Conservation (phyloP, 2,329 filamentous ascomycete genomes). For the Ophiostoma montium region DNA sequence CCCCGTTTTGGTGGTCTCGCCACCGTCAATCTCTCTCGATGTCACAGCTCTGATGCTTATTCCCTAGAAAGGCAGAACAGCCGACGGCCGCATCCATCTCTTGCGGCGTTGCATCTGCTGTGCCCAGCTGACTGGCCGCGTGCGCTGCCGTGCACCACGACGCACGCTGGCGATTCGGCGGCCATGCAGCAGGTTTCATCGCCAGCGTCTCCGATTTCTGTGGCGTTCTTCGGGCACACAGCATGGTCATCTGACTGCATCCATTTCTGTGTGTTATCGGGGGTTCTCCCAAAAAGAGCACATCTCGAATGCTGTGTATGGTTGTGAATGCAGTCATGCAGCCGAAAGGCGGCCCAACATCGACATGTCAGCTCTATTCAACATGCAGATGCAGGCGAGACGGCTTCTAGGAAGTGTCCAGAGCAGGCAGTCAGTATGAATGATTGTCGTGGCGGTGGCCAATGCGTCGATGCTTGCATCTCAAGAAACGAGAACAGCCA, state of each 20-base stretch:
- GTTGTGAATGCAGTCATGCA: not conserved
- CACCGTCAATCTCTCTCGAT: too few relatives aligned
- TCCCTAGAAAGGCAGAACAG: not conserved
- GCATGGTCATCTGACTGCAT: not conserved
- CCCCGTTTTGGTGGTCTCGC: too few relatives aligned
- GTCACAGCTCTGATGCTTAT: too few relatives aligned
- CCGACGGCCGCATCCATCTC: not conserved
- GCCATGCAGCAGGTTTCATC: conserved; percentile 1
- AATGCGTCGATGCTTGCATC: too few relatives aligned
- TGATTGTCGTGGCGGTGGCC: too few relatives aligned
- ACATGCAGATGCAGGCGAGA: not conserved
- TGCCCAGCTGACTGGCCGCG: conserved; percentile 1
- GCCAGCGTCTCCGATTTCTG: not conserved
- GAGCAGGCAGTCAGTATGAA: too few relatives aligned
- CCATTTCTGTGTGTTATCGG: too few relatives aligned
- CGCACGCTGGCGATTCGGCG: conserved; percentile 3
- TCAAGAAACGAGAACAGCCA: too few relatives aligned
- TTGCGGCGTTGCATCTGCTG: not conserved
- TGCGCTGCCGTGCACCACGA: conserved; percentile 1
- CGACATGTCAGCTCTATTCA: not conserved
- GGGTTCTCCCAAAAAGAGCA: too few relatives aligned
- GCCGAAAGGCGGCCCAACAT: not conserved
- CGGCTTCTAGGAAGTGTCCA: not conserved
- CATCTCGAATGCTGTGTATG: too few relatives aligned
- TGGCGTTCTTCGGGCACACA: not conserved